Evolutionary conservation across 805 yeast species (phyloP).

Genomic region (Saccharomycopsis sp.): DNA sequence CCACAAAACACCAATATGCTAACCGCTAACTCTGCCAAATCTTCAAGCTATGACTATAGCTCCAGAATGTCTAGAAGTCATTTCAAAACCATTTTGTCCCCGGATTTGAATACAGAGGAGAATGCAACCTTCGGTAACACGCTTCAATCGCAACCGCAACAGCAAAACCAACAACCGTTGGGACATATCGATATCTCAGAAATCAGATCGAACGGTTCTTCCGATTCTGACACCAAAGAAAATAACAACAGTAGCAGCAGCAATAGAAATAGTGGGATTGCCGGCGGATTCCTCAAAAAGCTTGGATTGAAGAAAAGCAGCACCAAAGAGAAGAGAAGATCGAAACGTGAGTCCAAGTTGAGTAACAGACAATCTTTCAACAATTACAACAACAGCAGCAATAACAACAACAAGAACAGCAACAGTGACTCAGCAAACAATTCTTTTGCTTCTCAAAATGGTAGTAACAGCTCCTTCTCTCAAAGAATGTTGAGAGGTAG

Average conservation of each 20-base stretch:
- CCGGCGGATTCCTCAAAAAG: slow-evolving; percentile 19
- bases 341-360: slow-evolving; percentile 7
- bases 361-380: no score
- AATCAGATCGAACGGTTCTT: slow-evolving; percentile 1
- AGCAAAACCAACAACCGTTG: no score
- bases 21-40: neutral
- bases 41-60: neutral
- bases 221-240: slow-evolving; percentile 1
- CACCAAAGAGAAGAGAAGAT: slow-evolving; percentile 1
- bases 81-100: slow-evolving; percentile 8
- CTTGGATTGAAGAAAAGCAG: slow-evolving; percentile 16
- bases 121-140: neutral
- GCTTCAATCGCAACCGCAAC: neutral
- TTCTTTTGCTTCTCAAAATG: no score
- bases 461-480: no score
- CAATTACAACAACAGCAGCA: neutral
- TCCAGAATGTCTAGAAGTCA: slow-evolving; percentile 9
- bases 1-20: slow-evolving; percentile 1
- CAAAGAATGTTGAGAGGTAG: neutral
- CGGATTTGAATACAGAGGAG: neutral
- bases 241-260: neutral
- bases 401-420: neutral
- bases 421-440: no score
- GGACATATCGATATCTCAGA: no score
- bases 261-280: slow-evolving; percentile 13